A percentile compares a stretch with the other conserved stretches of the same genome.
phyloP scores from a whole-genome alignment of 2,329 filamentous ascomycete species.

The Massarina eburnea region DNA sequence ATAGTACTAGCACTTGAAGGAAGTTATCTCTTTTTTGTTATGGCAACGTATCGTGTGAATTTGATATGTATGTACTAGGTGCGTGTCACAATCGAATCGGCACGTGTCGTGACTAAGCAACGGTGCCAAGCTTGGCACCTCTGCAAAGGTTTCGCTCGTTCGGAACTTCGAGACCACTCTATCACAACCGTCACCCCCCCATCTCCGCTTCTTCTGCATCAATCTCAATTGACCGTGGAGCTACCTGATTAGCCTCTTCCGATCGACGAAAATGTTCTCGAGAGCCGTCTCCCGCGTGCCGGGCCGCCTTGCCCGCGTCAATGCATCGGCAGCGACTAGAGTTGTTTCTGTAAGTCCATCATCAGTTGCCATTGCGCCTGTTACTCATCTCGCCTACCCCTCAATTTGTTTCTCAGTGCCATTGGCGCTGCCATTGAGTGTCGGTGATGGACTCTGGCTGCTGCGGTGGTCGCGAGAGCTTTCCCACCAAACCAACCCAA shows the following conservation, averaged over 20 bases:
- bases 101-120: no score
- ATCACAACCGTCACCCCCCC: constrained; percentile 40
- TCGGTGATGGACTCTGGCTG: constrained; percentile 26
- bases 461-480: constrained; percentile 46
- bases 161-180: no score
- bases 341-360: constrained; percentile 86
- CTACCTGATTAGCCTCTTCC: constrained; percentile 45
- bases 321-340: constrained; percentile 89
- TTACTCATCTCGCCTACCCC: constrained; percentile 38
- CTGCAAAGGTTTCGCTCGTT: no score
- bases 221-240: constrained; percentile 49
- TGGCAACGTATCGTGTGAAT: no score
- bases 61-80: no score
- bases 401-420: constrained; percentile 33
- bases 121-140: no score
- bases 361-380: constrained; percentile 46
- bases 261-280: constrained; percentile 80
- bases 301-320: constrained; percentile 89
- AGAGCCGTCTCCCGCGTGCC: constrained; percentile 98
- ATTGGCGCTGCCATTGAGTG: constrained; percentile 43
- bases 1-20: no score
- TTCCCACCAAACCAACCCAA: no score
- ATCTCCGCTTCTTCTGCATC: constrained; percentile 43
- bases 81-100: no score
- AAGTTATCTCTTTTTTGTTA: no score